Percentiles rank a stretch among this genome's conserved stretches.
These are phyloP conservation scores for Acanthamoeba culbertsoni DNA, from an alignment of 208 protist genomes.

Conservation along the genomic window DNA sequence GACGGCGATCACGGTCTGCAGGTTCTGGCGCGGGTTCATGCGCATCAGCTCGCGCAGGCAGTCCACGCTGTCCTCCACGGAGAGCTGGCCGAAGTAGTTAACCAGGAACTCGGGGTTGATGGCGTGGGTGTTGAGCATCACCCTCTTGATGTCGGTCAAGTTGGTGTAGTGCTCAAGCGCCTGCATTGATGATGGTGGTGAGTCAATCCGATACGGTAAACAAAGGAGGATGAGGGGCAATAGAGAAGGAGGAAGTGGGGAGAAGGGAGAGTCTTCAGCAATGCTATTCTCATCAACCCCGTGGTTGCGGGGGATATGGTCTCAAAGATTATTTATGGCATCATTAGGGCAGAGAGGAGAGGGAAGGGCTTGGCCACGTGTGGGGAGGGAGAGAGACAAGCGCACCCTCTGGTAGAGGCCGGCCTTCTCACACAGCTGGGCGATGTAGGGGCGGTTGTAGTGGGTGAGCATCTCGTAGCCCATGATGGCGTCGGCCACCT, in stretches of 20 bases:
- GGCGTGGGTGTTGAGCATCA: constrained; percentile 93
- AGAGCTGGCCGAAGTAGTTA: constrained; percentile 96
- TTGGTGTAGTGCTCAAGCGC: constrained; percentile 98
- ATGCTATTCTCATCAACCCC: constrained; percentile 34
- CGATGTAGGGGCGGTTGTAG: constrained; percentile 96
- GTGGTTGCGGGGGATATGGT: not conserved
- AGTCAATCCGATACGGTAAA: not conserved
- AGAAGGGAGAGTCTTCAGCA: not conserved
- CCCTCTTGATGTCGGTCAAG: constrained; percentile 97
- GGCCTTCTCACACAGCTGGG: constrained; percentile 97
- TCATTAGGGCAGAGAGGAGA: not conserved
- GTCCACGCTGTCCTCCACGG: constrained; percentile 94
- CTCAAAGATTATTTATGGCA: constrained; percentile 57
- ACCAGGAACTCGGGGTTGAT: constrained; percentile 95
- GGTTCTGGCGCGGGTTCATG: constrained; percentile 94
- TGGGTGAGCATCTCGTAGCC: constrained; percentile 94
- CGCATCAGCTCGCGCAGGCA: constrained; percentile 95
- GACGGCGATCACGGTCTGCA: constrained; percentile 97
- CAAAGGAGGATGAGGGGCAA: too few species aligned
- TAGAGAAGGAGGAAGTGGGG: not conserved
- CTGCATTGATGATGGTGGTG: not conserved
- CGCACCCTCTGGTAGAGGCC: constrained; percentile 92
- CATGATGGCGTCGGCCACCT: constrained; percentile 98
- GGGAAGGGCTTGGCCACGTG: too few species aligned
- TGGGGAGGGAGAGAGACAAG: not conserved